Percentiles rank a stretch among this genome's conserved stretches.
Evolutionary conservation across 2,329 filamentous ascomycete genomes (phyloP).

Genomic region (Talaromyces sp.): DNA sequence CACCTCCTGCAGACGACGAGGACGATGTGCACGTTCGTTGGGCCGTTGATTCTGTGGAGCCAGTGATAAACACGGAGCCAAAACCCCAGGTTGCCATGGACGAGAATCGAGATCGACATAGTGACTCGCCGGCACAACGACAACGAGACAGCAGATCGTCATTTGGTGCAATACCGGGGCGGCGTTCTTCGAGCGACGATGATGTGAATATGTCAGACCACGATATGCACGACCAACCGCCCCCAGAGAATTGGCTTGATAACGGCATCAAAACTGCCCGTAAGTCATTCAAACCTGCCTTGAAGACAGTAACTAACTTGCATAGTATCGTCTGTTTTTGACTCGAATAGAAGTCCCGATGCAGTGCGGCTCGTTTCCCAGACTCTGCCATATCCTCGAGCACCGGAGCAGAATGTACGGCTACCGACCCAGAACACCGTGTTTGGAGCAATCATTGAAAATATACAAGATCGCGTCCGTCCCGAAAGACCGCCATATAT

Average conservation of each 20-base stretch:
- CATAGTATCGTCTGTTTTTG: constrained; percentile 37
- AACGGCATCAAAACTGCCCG: constrained; percentile 36
- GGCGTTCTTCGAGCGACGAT: constrained; percentile 29
- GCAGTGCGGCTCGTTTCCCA: constrained; percentile 59
- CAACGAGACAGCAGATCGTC: constrained; percentile 29
- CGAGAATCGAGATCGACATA: constrained; percentile 30
- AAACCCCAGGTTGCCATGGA: constrained; percentile 29
- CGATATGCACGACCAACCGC: constrained; percentile 23
- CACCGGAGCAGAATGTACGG: constrained; percentile 32
- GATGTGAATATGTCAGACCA: constrained; percentile 25
- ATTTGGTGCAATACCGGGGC: constrained; percentile 30
- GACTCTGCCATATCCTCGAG: constrained; percentile 54
- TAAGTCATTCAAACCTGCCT: constrained; percentile 22
- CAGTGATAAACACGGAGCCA: constrained; percentile 27
- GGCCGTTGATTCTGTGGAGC: constrained; percentile 31
- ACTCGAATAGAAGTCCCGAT: constrained; percentile 37
- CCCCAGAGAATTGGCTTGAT: constrained; percentile 36
- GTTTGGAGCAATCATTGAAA: constrained; percentile 54
- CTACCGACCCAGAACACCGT: constrained; percentile 37
- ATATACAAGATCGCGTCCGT: constrained; percentile 53
- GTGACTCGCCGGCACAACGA: constrained; percentile 25
- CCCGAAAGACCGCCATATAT: constrained; percentile 56
- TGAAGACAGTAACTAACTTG: neutral
- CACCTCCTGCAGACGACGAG: constrained; percentile 38
- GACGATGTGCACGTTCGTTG: constrained; percentile 36